A percentile compares a stretch with the other conserved stretches of the same genome.
These are phyloP conservation scores for Gastrodia elata DNA, from an alignment of 106 monocot genomes.

Conservation along the genomic window DNA sequence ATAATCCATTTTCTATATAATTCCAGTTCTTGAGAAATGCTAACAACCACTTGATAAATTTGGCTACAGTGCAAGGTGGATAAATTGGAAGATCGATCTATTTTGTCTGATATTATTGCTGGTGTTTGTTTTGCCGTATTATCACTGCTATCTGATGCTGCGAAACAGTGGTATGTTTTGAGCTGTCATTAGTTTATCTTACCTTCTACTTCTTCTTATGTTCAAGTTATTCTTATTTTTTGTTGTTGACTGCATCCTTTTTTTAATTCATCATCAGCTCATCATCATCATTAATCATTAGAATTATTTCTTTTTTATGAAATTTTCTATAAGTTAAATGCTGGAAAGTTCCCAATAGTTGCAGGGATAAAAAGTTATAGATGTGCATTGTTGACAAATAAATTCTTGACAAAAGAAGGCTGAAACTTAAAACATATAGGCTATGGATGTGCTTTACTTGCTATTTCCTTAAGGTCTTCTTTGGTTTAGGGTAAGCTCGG, in stretches of 20 bases:
- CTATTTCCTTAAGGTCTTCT: background rate
- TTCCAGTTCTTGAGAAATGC: background rate
- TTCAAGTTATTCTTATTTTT: constrained; percentile 1
- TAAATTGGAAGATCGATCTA: constrained; percentile 92
- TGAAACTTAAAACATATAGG: background rate
- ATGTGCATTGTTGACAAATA: background rate
- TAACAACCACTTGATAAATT: background rate
- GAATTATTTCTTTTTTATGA: background rate
- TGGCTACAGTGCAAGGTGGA: constrained; percentile 75
- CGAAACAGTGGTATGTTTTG: constrained; percentile 53
- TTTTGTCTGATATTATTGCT: constrained; percentile 80
- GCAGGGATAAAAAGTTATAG: background rate
- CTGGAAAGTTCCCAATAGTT: background rate
- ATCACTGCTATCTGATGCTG: constrained; percentile 92
- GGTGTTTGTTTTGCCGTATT: constrained; percentile 83
- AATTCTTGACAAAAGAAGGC: no score
- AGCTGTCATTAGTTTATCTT: background rate
- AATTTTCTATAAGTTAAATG: background rate
- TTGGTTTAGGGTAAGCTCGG: no score
- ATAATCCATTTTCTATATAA: background rate
- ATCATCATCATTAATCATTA: background rate
- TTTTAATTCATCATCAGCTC: constrained; percentile 2
- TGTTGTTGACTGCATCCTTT: background rate
- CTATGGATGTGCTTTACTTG: background rate
- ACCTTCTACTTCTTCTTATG: background rate